Conservation (phyloP, 805 yeast genomes). For the Myxozyma neotropica region DNA sequence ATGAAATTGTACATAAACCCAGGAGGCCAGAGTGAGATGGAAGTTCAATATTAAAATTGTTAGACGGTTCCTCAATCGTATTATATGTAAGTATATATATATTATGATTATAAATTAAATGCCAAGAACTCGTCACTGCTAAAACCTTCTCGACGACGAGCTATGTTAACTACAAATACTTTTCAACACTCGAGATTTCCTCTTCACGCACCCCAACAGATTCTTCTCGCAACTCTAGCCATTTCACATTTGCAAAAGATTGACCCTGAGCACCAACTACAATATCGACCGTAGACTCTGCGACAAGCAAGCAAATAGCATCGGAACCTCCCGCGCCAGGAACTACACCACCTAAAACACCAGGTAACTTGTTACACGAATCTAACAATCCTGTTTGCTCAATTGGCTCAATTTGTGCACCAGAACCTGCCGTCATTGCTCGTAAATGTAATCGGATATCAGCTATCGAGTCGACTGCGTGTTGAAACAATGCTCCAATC, state of each 20-base stretch:
- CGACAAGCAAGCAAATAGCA: slow-evolving; percentile 76
- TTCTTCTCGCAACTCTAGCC: slow-evolving; percentile 52
- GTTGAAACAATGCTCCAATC: slow-evolving; percentile 4
- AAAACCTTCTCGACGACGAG: too few species aligned
- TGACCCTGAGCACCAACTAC: neutral
- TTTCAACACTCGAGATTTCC: slow-evolving; percentile 1
- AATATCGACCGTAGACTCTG: slow-evolving; percentile 34
- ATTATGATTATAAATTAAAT: neutral
- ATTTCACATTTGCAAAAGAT: slow-evolving; percentile 44
- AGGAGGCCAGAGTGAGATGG: too few species aligned
- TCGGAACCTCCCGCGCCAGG: slow-evolving; percentile 99
- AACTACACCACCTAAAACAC: slow-evolving; percentile 93
- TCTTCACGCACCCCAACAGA: slow-evolving; percentile 43
- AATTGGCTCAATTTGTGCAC: slow-evolving; percentile 87
- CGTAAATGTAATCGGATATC: slow-evolving; percentile 62
- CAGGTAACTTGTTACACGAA: slow-evolving; percentile 56
- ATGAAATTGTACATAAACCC: neutral
- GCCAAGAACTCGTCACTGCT: too few species aligned
- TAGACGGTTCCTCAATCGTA: neutral
- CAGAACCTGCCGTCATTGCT: slow-evolving; percentile 61
- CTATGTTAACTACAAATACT: slow-evolving; percentile 8
- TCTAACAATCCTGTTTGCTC: slow-evolving; percentile 73
- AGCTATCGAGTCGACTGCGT: slow-evolving; percentile 17
- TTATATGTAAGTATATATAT: neutral
- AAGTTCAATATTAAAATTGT: neutral